Evolutionary conservation across 2,329 filamentous ascomycete genomes (phyloP).

Genomic region (Penicillium oxalicum): DNA sequence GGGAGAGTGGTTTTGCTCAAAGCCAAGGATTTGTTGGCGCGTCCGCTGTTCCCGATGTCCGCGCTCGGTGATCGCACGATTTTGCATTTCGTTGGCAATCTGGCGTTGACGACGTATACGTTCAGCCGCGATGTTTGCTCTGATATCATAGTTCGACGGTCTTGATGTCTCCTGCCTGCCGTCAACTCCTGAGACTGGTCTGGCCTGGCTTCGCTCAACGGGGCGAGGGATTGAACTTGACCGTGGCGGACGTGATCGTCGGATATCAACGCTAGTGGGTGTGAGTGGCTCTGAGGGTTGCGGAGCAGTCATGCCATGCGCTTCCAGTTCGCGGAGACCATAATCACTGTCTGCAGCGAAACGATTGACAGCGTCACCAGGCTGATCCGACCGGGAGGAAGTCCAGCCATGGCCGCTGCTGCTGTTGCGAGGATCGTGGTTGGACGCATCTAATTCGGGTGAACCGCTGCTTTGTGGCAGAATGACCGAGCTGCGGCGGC

Average conservation of each 20-base stretch:
- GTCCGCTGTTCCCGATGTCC: slow-evolving; percentile 28
- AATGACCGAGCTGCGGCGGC: slow-evolving; percentile 38
- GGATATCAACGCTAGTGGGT: slow-evolving; percentile 7
- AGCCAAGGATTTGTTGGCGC: slow-evolving; percentile 28
- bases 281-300: not conserved
- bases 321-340: slow-evolving; percentile 18
- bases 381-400: slow-evolving; percentile 33
- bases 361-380: slow-evolving; percentile 19
- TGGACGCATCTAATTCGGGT: slow-evolving; percentile 20
- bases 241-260: slow-evolving; percentile 24
- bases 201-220: slow-evolving; percentile 22
- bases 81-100: slow-evolving; percentile 30
- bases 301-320: not conserved
- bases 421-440: slow-evolving; percentile 27
- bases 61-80: slow-evolving; percentile 17
- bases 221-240: slow-evolving; percentile 34
- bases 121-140: slow-evolving; percentile 36
- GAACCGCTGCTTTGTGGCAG: slow-evolving; percentile 33
- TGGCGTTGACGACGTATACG: slow-evolving; percentile 36
- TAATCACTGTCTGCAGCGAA: slow-evolving; percentile 18
- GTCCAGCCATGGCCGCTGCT: slow-evolving; percentile 35
- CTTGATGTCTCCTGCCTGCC: slow-evolving; percentile 24
- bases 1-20: slow-evolving; percentile 33
- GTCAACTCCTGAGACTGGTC: slow-evolving; percentile 13
- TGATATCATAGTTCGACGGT: slow-evolving; percentile 29